Conservation (phyloP, 192 early-diverging fungal species). For the Paraglomus brasilianum region DNA sequence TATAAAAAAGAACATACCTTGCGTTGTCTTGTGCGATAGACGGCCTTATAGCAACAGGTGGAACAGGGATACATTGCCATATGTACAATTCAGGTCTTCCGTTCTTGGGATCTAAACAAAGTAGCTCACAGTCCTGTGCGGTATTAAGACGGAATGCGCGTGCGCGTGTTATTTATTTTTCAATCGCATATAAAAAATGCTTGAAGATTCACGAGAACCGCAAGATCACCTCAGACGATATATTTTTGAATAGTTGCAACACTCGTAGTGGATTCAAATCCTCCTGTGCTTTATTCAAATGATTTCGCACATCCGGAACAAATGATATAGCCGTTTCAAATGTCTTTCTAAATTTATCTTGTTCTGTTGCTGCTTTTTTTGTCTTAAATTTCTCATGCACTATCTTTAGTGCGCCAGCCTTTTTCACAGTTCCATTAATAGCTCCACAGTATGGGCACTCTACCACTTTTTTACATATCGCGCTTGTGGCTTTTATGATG, state of each 20-base stretch:
- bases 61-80: slow-evolving; percentile 94
- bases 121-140: slow-evolving; percentile 85
- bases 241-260: slow-evolving; percentile 79
- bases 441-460: slow-evolving; percentile 81
- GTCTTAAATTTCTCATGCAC: slow-evolving; percentile 92
- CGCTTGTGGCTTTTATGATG: slow-evolving; percentile 81
- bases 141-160: too few species aligned
- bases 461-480: slow-evolving; percentile 81
- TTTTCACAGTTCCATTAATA: slow-evolving; percentile 90
- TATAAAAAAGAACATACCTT: slow-evolving; percentile 34
- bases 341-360: slow-evolving; percentile 65
- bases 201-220: not conserved
- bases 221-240: slow-evolving; percentile 71
- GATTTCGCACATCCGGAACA: slow-evolving; percentile 73
- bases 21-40: slow-evolving; percentile 92
- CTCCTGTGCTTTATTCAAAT: slow-evolving; percentile 84
- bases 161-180: not conserved
- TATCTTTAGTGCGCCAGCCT: slow-evolving; percentile 92
- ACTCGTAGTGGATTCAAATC: slow-evolving; percentile 93
- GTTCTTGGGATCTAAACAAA: slow-evolving; percentile 82
- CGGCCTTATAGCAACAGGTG: slow-evolving; percentile 94
- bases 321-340: slow-evolving; percentile 71
- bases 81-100: slow-evolving; percentile 91
- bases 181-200: not conserved
- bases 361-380: slow-evolving; percentile 75